A percentile compares a stretch with the other conserved stretches of the same genome.
Evolutionary conservation across 2,329 filamentous ascomycete genomes (phyloP).

Genomic region (Diaporthe sp.): DNA sequence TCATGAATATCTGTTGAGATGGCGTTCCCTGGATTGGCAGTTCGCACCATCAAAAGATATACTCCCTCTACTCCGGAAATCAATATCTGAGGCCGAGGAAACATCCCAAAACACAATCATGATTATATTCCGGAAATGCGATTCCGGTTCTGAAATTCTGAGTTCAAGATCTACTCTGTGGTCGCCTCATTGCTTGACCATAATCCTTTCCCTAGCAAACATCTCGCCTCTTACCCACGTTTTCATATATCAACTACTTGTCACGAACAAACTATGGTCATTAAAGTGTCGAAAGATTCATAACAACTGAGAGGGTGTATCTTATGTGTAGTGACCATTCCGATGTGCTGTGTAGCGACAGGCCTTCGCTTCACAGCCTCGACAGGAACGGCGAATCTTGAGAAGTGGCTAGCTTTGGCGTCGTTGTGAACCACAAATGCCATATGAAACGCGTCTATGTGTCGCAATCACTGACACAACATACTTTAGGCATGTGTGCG

Average conservation of each 20-base stretch:
- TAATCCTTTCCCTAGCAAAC: background rate
- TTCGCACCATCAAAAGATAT: too few species aligned
- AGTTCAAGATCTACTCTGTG: background rate
- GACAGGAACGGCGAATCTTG: background rate
- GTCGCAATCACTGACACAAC: too few species aligned
- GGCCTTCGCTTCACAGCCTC: background rate
- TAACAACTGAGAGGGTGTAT: background rate
- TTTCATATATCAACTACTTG: too few species aligned
- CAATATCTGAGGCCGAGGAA: background rate
- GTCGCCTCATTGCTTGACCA: background rate
- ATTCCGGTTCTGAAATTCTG: background rate
- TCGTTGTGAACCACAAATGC: background rate
- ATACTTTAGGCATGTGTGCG: too few species aligned
- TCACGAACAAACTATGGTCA: background rate
- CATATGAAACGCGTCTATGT: too few species aligned
- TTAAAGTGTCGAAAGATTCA: background rate
- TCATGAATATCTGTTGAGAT: background rate
- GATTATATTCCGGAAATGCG: background rate
- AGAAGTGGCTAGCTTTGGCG: background rate
- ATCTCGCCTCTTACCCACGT: background rate
- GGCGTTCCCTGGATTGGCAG: too few species aligned
- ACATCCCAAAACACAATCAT: background rate
- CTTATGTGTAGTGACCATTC: background rate
- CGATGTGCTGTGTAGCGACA: background rate
- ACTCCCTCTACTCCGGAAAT: background rate